A percentile compares a stretch with the other conserved stretches of the same genome.
Evolutionary conservation across 148 eudicot genomes (phyloP).

Genomic region (Beta vulgaris): DNA sequence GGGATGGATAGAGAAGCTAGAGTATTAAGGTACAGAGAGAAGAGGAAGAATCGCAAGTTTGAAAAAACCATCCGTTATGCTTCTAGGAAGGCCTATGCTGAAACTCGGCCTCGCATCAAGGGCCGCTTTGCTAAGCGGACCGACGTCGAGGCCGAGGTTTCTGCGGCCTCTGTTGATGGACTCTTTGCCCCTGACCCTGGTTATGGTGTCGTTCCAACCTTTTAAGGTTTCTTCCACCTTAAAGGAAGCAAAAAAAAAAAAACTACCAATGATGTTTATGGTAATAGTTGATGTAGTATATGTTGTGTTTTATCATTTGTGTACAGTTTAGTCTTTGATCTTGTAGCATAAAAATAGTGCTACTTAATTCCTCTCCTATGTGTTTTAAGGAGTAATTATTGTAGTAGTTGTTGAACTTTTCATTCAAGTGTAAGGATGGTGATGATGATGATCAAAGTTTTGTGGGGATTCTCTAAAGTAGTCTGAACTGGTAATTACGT

Average conservation of each 20-base stretch:
- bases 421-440: too few species aligned
- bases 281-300: not conserved
- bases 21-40: slow-evolving; percentile 84
- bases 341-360: not conserved
- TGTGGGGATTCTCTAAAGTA: not conserved
- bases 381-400: not conserved
- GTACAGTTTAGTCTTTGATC: not conserved
- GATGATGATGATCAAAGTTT: slow-evolving; percentile 11
- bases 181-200: slow-evolving; percentile 36
- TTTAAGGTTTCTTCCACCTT: not conserved
- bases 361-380: not conserved
- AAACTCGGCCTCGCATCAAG: slow-evolving; percentile 79
- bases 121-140: slow-evolving; percentile 82
- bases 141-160: slow-evolving; percentile 34
- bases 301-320: not conserved
- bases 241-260: not conserved
- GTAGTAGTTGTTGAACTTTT: not conserved
- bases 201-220: slow-evolving; percentile 71
- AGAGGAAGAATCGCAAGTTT: slow-evolving; percentile 77
- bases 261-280: not conserved
- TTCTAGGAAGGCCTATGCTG: slow-evolving; percentile 82
- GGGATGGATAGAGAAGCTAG: slow-evolving; percentile 73
- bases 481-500: not conserved
- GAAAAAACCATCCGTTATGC: slow-evolving; percentile 87
- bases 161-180: slow-evolving; percentile 30